Evolutionary conservation across 129 eudicot species (phyloP).

Genomic region (Artemisia annua): DNA sequence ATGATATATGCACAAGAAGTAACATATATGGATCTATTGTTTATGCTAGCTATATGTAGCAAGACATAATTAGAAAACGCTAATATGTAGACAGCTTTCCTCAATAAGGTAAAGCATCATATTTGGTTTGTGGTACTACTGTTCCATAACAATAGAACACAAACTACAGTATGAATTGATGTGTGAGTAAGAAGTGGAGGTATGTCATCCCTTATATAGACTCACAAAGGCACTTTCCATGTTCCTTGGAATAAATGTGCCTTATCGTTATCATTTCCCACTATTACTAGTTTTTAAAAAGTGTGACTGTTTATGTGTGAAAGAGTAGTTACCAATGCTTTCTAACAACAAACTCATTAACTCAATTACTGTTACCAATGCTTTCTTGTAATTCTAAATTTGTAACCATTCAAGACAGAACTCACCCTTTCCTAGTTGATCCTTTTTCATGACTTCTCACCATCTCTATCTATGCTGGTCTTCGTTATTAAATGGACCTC

Average conservation of each 20-base stretch:
- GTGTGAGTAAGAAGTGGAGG: slow-evolving; percentile 35
- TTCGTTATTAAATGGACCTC: slow-evolving; percentile 14
- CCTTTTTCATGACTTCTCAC: slow-evolving; percentile 22
- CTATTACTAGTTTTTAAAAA: slow-evolving; percentile 15
- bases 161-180: slow-evolving; percentile 24
- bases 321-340: not conserved
- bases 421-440: slow-evolving; percentile 18
- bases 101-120: slow-evolving; percentile 17
- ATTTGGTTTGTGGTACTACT: slow-evolving; percentile 25
- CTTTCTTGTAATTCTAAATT: slow-evolving; percentile 47
- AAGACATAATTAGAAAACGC: slow-evolving; percentile 13
- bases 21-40: not conserved
- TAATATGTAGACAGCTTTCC: slow-evolving; percentile 15
- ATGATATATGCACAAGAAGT: not conserved
- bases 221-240: slow-evolving; percentile 34
- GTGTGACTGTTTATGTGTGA: slow-evolving; percentile 29
- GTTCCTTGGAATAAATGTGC: slow-evolving; percentile 56
- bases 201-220: slow-evolving; percentile 50
- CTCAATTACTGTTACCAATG: slow-evolving; percentile 36
- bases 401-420: slow-evolving; percentile 28
- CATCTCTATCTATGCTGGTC: slow-evolving; percentile 5
- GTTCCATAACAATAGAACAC: slow-evolving; percentile 41
- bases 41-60: not conserved
- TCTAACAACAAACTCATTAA: slow-evolving; percentile 23
- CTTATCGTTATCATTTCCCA: slow-evolving; percentile 32